Evolutionary conservation across 2,329 filamentous ascomycete species (phyloP), one percentile per base, ranked within the genome.

Genomic region (Colletotrichum agaves): DNA sequence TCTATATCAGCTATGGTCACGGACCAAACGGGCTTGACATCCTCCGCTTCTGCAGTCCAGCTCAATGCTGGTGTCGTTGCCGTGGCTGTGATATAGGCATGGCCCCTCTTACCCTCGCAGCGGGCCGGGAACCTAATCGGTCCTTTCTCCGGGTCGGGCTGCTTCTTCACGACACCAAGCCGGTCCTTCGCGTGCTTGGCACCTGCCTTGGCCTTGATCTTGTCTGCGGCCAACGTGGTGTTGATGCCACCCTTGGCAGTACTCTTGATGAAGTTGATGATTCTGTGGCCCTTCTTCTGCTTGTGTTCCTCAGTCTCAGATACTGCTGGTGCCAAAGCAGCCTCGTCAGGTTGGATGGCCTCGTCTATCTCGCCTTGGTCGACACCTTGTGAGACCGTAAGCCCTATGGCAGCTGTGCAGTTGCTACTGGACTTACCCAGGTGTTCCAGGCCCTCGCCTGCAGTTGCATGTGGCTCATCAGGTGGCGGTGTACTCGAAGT

Each of bases 121-220:
- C 93, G 84, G 0, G 86, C 90, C 31, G 90, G 89, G 80, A 96
- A 97, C n/a, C 91, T 90, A 0, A 94, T 83, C 0, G 93, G 93
- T 0, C 93, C 93, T 0, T 86, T 84, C 1, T 82, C 77, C 1
- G 84, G 79, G 7, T 81, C 74, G 11, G 79, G 76, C 3, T 58
- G 21, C 31, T 79, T 73, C 8, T 81, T 83, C 1, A 96, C 82
- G 2, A 91, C 91, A 6, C 92, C 92, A 0, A 94, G 83, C 3
- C 93, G 85, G 62, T 93, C 87, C 73, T 88, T 90, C 1, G 92
- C 92, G 47, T 88, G 85, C 12, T 82, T 79, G 13, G 83, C 85
- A 3, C 87, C 88, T 1, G 85, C 83, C 0, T 87, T 88, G 12
- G 93, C 93, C 72, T 90, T 90, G 11, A 92, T 81, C 33, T 87